Evolutionary conservation across 2,329 filamentous ascomycete species (phyloP).

Genomic region (Trichoderma oligosporum): DNA sequence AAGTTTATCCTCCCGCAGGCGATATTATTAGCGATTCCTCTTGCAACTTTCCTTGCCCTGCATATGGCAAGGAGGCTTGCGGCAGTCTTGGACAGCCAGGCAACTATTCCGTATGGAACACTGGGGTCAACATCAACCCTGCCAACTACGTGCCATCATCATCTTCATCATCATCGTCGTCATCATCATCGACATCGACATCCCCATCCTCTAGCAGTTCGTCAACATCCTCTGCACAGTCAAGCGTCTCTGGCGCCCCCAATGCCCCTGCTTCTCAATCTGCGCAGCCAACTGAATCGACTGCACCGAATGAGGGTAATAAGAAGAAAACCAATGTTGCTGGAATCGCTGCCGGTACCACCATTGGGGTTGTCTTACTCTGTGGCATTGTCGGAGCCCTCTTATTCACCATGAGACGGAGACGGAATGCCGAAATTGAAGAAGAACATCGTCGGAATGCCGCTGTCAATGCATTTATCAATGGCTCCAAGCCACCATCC

Average conservation of each 20-base stretch:
- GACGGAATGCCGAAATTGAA: conserved; percentile 72
- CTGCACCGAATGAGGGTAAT: conserved; percentile 25
- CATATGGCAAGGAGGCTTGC: conserved; percentile 60
- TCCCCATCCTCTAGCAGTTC: not conserved
- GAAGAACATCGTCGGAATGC: conserved; percentile 80
- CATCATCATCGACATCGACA: conserved; percentile 10
- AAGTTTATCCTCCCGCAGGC: conserved; percentile 57
- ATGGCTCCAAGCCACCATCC: conserved; percentile 57
- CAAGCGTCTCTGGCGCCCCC: not conserved
- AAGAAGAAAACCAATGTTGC: conserved; percentile 62
- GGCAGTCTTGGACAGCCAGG: conserved; percentile 33
- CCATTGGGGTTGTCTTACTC: conserved; percentile 73
- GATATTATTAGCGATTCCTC: conserved; percentile 52
- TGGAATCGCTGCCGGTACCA: conserved; percentile 81
- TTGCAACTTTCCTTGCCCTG: conserved; percentile 65
- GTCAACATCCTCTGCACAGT: not conserved
- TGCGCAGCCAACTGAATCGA: conserved; percentile 20
- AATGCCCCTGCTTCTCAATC: conserved; percentile 26
- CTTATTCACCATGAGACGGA: conserved; percentile 72
- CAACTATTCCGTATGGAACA: conserved; percentile 49
- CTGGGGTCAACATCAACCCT: conserved; percentile 43
- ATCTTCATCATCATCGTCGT: conserved; percentile 25
- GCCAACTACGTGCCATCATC: conserved; percentile 21
- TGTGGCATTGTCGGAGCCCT: conserved; percentile 62
- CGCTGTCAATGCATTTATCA: conserved; percentile 73